These are phyloP conservation scores for Atkinsonella hypoxylon DNA, from an alignment of 2,329 filamentous ascomycete genomes.

Conservation along the genomic window DNA sequence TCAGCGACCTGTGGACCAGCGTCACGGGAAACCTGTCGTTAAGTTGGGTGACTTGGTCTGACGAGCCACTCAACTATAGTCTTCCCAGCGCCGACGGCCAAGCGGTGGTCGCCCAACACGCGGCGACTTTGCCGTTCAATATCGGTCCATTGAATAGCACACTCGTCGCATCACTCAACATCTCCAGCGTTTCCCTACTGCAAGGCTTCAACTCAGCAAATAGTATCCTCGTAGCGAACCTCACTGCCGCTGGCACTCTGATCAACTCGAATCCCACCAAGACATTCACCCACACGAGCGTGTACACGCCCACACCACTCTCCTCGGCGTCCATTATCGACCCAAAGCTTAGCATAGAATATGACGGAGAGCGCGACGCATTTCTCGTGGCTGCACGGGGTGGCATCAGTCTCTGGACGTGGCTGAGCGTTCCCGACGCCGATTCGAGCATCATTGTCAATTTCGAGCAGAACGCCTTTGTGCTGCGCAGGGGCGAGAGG, in stretches of 20 bases:
- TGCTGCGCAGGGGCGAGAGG: slow-evolving; percentile 1
- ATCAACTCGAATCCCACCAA: slow-evolving; percentile 3
- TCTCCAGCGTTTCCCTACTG: not conserved
- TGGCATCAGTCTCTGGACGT: slow-evolving; percentile 5
- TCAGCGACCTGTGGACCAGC: slow-evolving; percentile 5
- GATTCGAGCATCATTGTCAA: slow-evolving; percentile 4
- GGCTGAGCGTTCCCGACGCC: slow-evolving; percentile 2
- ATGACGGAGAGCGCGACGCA: not conserved
- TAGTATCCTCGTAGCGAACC: slow-evolving; percentile 2
- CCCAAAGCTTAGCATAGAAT: not conserved
- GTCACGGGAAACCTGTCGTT: slow-evolving; percentile 1
- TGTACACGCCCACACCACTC: slow-evolving; percentile 3
- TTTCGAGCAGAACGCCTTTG: slow-evolving; percentile 5
- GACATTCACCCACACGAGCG: slow-evolving; percentile 2
- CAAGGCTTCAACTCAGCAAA: slow-evolving; percentile 1
- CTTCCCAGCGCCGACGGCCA: not conserved
- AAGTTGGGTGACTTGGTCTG: slow-evolving; percentile 5
- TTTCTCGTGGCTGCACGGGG: slow-evolving; percentile 1
- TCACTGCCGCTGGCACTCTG: slow-evolving; percentile 1
- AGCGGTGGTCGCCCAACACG: not conserved
- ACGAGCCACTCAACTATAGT: slow-evolving; percentile 1
- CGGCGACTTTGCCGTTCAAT: not conserved
- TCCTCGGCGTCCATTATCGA: not conserved
- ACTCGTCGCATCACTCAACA: slow-evolving; percentile 4
- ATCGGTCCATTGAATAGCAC: slow-evolving; percentile 7